Evolutionary conservation across 441 rosid genomes (phyloP).

Genomic region (Jatropha multifida): DNA sequence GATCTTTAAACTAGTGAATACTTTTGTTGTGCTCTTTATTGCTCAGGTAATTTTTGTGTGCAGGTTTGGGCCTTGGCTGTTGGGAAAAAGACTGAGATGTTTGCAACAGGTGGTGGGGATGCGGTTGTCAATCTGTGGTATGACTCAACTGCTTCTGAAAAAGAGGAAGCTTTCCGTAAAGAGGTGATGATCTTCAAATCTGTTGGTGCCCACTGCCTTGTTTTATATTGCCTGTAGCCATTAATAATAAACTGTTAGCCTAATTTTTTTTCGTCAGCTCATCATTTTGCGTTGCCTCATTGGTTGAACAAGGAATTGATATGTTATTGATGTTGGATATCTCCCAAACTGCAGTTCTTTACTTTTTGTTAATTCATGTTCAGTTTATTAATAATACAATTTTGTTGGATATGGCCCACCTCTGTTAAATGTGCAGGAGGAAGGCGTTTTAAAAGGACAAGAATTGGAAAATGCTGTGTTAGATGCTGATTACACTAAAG

Average conservation of each 20-base stretch:
- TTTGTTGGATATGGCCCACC: background rate
- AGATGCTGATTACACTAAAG: constrained; percentile 76
- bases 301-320: too few relatives aligned
- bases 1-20: background rate
- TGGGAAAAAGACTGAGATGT: constrained; percentile 87
- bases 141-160: constrained; percentile 84
- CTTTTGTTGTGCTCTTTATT: constrained; percentile 15
- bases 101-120: constrained; percentile 94
- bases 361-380: too few relatives aligned
- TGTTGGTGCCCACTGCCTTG: background rate
- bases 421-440: constrained; percentile 56
- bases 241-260: too few relatives aligned
- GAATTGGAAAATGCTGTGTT: constrained; percentile 85
- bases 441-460: constrained; percentile 73
- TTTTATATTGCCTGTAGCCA: too few relatives aligned
- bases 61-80: constrained; percentile 98
- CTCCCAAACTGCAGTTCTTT: too few relatives aligned
- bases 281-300: too few relatives aligned
- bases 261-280: too few relatives aligned
- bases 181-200: constrained; percentile 48
- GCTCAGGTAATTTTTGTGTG: constrained; percentile 17
- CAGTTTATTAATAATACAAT: background rate
- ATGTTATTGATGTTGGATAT: too few relatives aligned
- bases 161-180: constrained; percentile 86
- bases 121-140: constrained; percentile 85